Evolutionary conservation across 495 filamentous ascomycete species (phyloP), one percentile per base, ranked within the genome.

Genomic region (Penicillium chermesinum): DNA sequence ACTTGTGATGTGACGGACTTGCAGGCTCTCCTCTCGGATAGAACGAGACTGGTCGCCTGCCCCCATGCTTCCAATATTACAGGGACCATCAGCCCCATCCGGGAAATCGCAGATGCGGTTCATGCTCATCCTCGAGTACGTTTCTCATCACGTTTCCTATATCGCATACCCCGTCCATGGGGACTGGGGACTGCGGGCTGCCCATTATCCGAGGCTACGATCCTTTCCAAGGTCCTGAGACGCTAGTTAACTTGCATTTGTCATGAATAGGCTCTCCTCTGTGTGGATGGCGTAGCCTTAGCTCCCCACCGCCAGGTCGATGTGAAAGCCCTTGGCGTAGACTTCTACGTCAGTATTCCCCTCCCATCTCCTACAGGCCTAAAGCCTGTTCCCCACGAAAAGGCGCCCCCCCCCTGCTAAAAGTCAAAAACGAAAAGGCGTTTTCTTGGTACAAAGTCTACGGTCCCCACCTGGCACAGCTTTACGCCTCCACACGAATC

Each of bases 361-460:
- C n/a, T n/a, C n/a, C n/a, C n/a, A n/a, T n/a, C n/a, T n/a, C n/a
- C n/a, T n/a, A n/a, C 25, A 30, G 25, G 25, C 4, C 25, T 30
- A 30, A n/a, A n/a, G n/a, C n/a, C n/a, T n/a, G n/a, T n/a, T n/a
- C n/a, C n/a, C n/a, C n/a, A n/a, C n/a, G n/a, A n/a, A n/a, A n/a
- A n/a, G n/a, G n/a, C n/a, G n/a, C n/a, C n/a, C n/a, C n/a, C n/a
- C n/a, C n/a, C n/a, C n/a, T n/a, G n/a, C n/a, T n/a, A n/a, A n/a
- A n/a, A n/a, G n/a, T n/a, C n/a, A n/a, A n/a, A n/a, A n/a, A n/a
- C n/a, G n/a, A n/a, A n/a, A n/a, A 67, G 62, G 55, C 55, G n/a
- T 83, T 88, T 53, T 80, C 74, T 2, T 89, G 86, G 70, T 87
- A 88, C 64, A 87, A 89, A 63, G 82, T 86, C 17, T 88, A 82